Percentiles rank a stretch among this genome's conserved stretches.
phyloP scores from a whole-genome alignment of 177 flowering plant species.

The Vitis hybrid region DNA sequence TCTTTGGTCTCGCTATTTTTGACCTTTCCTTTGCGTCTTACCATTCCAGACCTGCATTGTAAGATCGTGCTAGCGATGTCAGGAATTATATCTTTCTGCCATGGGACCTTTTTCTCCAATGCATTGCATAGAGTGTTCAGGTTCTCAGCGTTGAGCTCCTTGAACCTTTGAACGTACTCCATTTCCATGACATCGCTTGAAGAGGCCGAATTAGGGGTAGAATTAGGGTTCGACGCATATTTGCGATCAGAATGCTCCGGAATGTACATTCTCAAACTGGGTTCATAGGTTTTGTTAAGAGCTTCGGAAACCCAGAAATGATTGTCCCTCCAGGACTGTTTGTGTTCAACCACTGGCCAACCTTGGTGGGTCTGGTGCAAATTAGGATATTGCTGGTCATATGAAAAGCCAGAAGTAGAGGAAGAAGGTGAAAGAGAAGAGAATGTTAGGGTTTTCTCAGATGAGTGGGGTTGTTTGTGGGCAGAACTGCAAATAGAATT shows the following conservation, averaged over 20 bases:
- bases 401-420: conserved; percentile 40
- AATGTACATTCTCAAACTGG: conserved; percentile 40
- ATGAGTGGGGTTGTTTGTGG: conserved; percentile 39
- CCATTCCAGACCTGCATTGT: conserved; percentile 80
- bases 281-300: conserved; percentile 18
- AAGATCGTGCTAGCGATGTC: conserved; percentile 72
- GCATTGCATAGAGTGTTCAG: conserved; percentile 58
- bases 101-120: conserved; percentile 76
- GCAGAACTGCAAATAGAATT: conserved; percentile 61
- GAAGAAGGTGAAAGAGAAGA: conserved; percentile 67
- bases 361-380: conserved; percentile 29
- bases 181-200: conserved; percentile 66
- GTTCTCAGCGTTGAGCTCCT: conserved; percentile 63
- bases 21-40: conserved; percentile 45
- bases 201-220: conserved; percentile 61
- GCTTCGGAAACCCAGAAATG: conserved; percentile 34
- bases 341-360: conserved; percentile 27
- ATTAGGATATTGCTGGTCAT: conserved; percentile 29
- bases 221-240: conserved; percentile 46
- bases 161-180: conserved; percentile 51
- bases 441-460: conserved; percentile 52
- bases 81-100: conserved; percentile 68
- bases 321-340: conserved; percentile 20
- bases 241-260: conserved; percentile 28
- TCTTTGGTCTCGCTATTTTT: conserved; percentile 39